These are phyloP conservation scores for Ciborinia camelliae DNA, from an alignment of 2,329 filamentous ascomycete species.

Conservation along the genomic window DNA sequence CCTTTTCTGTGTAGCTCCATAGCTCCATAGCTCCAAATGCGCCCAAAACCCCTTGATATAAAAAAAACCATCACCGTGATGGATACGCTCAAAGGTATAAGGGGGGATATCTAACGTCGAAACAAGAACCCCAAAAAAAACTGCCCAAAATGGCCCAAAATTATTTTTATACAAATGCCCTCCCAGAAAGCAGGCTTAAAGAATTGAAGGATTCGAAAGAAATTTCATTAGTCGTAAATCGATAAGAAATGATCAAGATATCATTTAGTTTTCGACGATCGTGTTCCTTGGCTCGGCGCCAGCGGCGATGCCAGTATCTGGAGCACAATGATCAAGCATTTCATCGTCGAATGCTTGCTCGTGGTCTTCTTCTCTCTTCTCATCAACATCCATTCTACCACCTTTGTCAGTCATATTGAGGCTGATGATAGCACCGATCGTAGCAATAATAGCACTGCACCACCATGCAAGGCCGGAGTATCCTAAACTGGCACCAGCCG, in stretches of 20 bases:
- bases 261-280: neutral
- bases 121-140: constrained; percentile 13
- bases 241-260: neutral
- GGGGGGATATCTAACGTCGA: constrained; percentile 19
- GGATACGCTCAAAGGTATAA: constrained; percentile 17
- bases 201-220: constrained; percentile 16
- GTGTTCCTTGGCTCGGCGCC: constrained; percentile 16
- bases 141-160: constrained; percentile 6
- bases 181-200: constrained; percentile 2
- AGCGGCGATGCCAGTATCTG: constrained; percentile 28
- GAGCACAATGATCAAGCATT: constrained; percentile 29
- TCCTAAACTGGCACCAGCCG: constrained; percentile 72
- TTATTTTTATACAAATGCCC: constrained; percentile 18
- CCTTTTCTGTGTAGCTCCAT: constrained; percentile 4
- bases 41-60: constrained; percentile 11
- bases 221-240: constrained; percentile 18
- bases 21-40: neutral
- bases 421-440: constrained; percentile 71
- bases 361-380: constrained; percentile 34
- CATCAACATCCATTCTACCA: constrained; percentile 35
- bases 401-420: constrained; percentile 65
- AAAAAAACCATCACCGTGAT: constrained; percentile 17
- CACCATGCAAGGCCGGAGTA: constrained; percentile 93
- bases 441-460: constrained; percentile 74
- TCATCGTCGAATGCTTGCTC: constrained; percentile 32